phyloP scores from a whole-genome alignment of 208 protist genomes.

The Angomonas desouzai region DNA sequence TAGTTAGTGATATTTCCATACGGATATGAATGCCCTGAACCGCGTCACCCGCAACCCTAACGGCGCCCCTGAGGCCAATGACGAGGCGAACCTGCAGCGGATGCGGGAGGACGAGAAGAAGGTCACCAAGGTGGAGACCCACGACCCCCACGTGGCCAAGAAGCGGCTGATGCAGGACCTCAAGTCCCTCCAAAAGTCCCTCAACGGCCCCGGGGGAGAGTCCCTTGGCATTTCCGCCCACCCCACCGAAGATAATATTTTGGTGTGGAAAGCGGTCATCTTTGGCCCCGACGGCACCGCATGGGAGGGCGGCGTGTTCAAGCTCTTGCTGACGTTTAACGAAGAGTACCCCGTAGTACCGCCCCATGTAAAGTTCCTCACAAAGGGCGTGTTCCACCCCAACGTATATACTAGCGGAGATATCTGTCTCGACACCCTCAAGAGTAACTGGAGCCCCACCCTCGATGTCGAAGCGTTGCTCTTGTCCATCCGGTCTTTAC shows the following conservation, averaged over 20 bases:
- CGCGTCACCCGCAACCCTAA: neutral
- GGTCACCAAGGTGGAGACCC: constrained; percentile 23
- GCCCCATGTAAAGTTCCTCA: constrained; percentile 97
- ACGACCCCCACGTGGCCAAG: constrained; percentile 38
- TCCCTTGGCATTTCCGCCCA: constrained; percentile 49
- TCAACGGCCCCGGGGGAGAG: constrained; percentile 21
- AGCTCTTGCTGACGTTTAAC: constrained; percentile 70
- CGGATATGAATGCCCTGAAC: neutral
- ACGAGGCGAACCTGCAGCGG: constrained; percentile 4
- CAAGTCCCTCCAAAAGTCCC: constrained; percentile 32
- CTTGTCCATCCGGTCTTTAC: constrained; percentile 99
- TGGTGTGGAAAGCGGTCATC: constrained; percentile 85
- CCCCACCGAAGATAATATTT: constrained; percentile 72
- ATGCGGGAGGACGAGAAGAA: constrained; percentile 17
- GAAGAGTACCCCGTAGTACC: constrained; percentile 93
- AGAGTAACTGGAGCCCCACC: constrained; percentile 98
- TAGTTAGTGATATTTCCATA: too few species aligned
- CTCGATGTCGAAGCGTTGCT: constrained; percentile 98
- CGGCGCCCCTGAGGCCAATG: neutral
- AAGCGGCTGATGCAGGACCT: constrained; percentile 77
- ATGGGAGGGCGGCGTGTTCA: constrained; percentile 90
- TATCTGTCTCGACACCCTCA: constrained; percentile 99
- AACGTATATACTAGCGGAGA: constrained; percentile 98
- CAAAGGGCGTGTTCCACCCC: constrained; percentile 98
- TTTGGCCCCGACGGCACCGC: constrained; percentile 64